phyloP scores from a whole-genome alignment of 805 yeast genomes.

The Pichia californica region DNA sequence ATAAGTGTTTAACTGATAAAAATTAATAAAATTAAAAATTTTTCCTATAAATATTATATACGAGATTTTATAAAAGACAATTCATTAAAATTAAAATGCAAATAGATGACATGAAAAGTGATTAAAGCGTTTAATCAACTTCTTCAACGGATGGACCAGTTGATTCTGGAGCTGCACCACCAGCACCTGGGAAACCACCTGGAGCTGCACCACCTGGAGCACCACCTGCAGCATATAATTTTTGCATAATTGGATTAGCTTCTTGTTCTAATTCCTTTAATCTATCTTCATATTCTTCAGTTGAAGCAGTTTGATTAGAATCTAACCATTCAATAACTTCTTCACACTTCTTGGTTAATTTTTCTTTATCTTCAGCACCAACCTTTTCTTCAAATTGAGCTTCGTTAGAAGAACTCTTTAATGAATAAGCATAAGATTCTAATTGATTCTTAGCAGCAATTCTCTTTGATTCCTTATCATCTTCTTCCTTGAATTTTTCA shows the following conservation, averaged over 20 bases:
- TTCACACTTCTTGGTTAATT: constrained; percentile 69
- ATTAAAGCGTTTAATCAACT: constrained; percentile 45
- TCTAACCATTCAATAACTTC: constrained; percentile 86
- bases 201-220: constrained; percentile 58
- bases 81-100: neutral
- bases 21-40: neutral
- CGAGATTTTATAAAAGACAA: too few species aligned
- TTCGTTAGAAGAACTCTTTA: constrained; percentile 94
- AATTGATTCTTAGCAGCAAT: constrained; percentile 99
- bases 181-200: constrained; percentile 25
- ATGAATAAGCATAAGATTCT: constrained; percentile 95
- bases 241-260: constrained; percentile 95
- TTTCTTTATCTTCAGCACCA: constrained; percentile 42
- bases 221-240: constrained; percentile 93
- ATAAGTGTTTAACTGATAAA: too few species aligned
- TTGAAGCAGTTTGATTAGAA: constrained; percentile 83
- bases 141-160: constrained; percentile 74
- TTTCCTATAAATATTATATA: neutral
- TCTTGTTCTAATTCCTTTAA: constrained; percentile 94
- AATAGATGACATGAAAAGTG: neutral
- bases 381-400: constrained; percentile 59
- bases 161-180: constrained; percentile 27
- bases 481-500: constrained; percentile 95
- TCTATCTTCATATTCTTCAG: constrained; percentile 87
- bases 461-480: constrained; percentile 94